Conservation (phyloP, 208 protist genomes). For the Acanthamoeba healyi region DNA sequence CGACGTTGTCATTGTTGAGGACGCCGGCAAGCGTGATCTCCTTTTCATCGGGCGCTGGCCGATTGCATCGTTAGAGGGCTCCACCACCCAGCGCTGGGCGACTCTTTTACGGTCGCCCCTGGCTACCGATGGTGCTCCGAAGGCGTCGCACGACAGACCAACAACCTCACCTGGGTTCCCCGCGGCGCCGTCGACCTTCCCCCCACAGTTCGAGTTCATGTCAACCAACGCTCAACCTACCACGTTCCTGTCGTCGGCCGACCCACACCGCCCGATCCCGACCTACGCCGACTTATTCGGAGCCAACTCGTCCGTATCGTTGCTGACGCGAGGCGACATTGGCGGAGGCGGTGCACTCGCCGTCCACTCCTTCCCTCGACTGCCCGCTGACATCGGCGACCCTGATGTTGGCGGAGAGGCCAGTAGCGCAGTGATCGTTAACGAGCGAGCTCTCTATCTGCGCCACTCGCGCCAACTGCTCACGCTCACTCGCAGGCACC, state of each 20-base stretch:
- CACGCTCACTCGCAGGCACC: not conserved
- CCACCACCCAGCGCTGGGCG: not conserved
- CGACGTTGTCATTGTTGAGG: slow-evolving; percentile 44
- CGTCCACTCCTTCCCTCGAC: not conserved
- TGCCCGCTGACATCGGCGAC: not conserved
- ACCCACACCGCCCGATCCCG: slow-evolving; percentile 5
- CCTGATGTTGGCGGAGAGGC: not conserved
- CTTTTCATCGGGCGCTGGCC: slow-evolving; percentile 47
- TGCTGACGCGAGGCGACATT: not conserved
- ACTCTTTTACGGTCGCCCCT: not conserved
- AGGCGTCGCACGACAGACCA: not conserved
- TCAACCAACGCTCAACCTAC: not conserved
- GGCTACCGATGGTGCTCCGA: not conserved
- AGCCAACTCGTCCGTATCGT: not conserved
- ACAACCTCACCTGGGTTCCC: not conserved
- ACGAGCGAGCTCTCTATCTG: slow-evolving; percentile 63
- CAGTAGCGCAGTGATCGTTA: not conserved
- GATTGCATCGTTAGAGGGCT: not conserved
- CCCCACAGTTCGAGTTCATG: slow-evolving; percentile 36
- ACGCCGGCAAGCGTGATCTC: not conserved
- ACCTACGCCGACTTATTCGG: slow-evolving; percentile 55
- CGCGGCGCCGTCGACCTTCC: not conserved
- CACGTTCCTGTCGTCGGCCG: slow-evolving; percentile 56
- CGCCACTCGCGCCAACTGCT: slow-evolving; percentile 11
- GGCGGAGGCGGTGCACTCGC: not conserved